Conservation (phyloP, 345 rosid species). For the Erucastrum elatum region DNA sequence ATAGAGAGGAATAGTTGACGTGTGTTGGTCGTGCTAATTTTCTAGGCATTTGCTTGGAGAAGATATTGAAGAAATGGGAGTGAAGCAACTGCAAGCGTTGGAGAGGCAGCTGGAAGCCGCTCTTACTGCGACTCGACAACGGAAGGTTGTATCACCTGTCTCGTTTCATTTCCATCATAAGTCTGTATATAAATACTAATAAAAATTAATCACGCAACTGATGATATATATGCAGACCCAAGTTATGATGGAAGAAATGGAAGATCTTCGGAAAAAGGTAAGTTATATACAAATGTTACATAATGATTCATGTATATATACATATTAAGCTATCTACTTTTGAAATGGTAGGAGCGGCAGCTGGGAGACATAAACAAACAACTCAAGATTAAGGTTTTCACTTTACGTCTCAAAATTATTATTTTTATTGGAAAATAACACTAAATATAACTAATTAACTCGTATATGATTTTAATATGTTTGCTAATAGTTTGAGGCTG, state of each 20-base stretch:
- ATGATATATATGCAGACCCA: constrained; percentile 50
- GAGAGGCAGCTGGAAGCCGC: constrained; percentile 87
- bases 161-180: constrained; percentile 16
- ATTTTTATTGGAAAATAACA: too few relatives aligned
- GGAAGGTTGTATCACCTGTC: constrained; percentile 53
- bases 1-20: background rate
- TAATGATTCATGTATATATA: background rate
- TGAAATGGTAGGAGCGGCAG: constrained; percentile 66
- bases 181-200: background rate
- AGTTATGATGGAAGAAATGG: constrained; percentile 82
- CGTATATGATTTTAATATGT: background rate
- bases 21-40: constrained; percentile 12
- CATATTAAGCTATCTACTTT: background rate
- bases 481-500: constrained; percentile 58
- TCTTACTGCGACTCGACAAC: constrained; percentile 68
- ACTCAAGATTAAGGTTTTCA: constrained; percentile 64
- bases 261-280: constrained; percentile 79
- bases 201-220: background rate
- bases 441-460: background rate
- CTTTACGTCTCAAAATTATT: background rate
- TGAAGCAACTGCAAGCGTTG: constrained; percentile 69
- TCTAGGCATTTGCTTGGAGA: constrained; percentile 86
- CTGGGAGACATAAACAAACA: constrained; percentile 90
- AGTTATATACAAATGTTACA: constrained; percentile 7
- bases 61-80: constrained; percentile 72